Evolutionary conservation across 768 basidiomycete species (phyloP), one percentile per base, ranked within the genome.

Genomic region (Xerocomellus chrysenteron): DNA sequence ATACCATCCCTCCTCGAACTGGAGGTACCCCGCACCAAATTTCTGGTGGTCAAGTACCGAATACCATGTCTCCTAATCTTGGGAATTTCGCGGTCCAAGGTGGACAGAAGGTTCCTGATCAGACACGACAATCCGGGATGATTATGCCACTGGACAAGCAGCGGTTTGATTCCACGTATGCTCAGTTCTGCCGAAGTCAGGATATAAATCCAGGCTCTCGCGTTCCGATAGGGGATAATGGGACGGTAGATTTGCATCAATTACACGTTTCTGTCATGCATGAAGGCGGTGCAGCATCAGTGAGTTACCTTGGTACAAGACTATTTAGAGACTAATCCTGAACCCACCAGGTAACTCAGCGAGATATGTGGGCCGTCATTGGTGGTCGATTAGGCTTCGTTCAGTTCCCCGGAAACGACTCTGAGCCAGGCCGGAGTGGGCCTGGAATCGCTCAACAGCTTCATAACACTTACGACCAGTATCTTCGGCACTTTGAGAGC

Each of bases 331-430:
- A 47, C 21, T 64, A 65, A 62, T 50, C 24, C 39, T 54, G 43
- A 42, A 43, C 44, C 24, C 41, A 58, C n/a, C 51, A 87, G 86
- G 80, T 86, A 13, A 74, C 74, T 26, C 71, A 73, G 54, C 78
- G 79, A 46, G 86, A 88, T 35, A 58, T 76, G 55, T 90, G 88
- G 89, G 64, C 80, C 16, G 73, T 86, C 44, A 81, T 91, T 54
- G 89, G 81, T 17, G 88, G 80, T n/a, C 80, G 78, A 24, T 75
- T 91, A 70, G 85, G 83, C 17, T 82, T 85, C 62, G 78, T 85
- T 3, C 78, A 84, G 51, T 87, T 89, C 60, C 84, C 84, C 3
- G 85, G 78, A 5, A 80, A 73, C 12, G 84, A 82, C 1, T 68
- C 75, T 5, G 84, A 88, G 57, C 86, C 88, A 12, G 76, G 82